These are phyloP conservation scores for Penicillium crustosum DNA, from an alignment of 2,329 filamentous ascomycete genomes.

Conservation along the genomic window DNA sequence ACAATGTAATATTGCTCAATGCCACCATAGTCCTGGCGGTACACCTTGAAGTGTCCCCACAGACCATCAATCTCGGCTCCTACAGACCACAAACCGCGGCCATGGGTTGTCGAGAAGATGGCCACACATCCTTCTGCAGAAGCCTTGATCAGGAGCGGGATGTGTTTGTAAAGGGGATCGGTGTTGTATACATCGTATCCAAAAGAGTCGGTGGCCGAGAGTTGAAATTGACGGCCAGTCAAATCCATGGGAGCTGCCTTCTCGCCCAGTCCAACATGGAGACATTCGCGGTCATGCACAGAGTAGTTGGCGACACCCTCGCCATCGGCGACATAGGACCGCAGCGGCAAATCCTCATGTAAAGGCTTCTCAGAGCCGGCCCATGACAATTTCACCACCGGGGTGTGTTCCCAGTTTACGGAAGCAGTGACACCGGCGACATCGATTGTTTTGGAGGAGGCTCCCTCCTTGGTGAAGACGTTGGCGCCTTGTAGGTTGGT, in stretches of 20 bases:
- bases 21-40: conserved; percentile 69
- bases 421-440: conserved; percentile 53
- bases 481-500: conserved; percentile 37
- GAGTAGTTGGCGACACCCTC: conserved; percentile 65
- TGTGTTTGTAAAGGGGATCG: conserved; percentile 74
- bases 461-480: conserved; percentile 33
- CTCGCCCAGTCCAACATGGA: conserved; percentile 71
- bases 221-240: conserved; percentile 62
- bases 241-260: conserved; percentile 73
- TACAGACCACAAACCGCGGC: conserved; percentile 63
- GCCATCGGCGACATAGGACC: conserved; percentile 65
- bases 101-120: conserved; percentile 67
- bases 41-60: conserved; percentile 74
- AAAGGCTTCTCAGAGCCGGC: conserved; percentile 53
- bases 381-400: conserved; percentile 59
- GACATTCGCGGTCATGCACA: conserved; percentile 59
- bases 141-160: conserved; percentile 69
- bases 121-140: conserved; percentile 64
- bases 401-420: conserved; percentile 60
- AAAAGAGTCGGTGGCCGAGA: conserved; percentile 70
- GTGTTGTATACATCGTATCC: conserved; percentile 70
- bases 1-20: conserved; percentile 70
- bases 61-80: conserved; percentile 73
- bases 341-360: conserved; percentile 62
- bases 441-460: conserved; percentile 46